Percentiles rank a stretch among this genome's conserved stretches.
Conservation (phyloP, 371 early-diverging fungal species). For the Chytridium lagenaria region DNA sequence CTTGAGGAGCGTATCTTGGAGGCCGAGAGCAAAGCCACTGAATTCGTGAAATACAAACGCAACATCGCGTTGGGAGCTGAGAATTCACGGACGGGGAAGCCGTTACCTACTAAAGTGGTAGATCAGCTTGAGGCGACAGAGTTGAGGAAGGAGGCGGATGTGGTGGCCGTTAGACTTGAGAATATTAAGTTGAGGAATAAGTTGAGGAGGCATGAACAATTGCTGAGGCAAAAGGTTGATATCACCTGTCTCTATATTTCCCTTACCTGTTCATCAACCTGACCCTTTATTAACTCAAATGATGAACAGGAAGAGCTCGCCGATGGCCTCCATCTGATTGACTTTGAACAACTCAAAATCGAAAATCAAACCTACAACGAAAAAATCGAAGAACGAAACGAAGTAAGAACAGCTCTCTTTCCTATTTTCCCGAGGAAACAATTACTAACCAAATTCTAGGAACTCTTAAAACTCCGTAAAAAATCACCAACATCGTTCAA, state of each 20-base stretch:
- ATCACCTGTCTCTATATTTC: neutral
- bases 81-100: conserved; percentile 55
- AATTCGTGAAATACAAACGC: conserved; percentile 53
- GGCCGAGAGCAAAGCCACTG: conserved; percentile 42
- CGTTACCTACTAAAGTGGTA: conserved; percentile 47
- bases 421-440: too few relatives aligned
- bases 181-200: conserved; percentile 61
- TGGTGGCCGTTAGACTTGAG: conserved; percentile 56
- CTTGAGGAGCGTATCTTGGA: conserved; percentile 50
- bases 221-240: conserved; percentile 54
- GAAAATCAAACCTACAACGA: conserved; percentile 65
- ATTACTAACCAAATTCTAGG: conserved; percentile 30
- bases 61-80: conserved; percentile 47
- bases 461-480: conserved; percentile 61
- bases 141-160: conserved; percentile 55
- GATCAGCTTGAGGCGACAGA: conserved; percentile 54
- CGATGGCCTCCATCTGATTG: conserved; percentile 65
- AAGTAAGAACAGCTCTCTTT: conserved; percentile 44
- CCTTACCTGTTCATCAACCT: conserved; percentile 9
- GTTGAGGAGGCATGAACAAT: conserved; percentile 51
- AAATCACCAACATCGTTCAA: conserved; percentile 62
- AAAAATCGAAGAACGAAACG: conserved; percentile 65
- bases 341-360: conserved; percentile 67
- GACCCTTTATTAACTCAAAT: neutral
- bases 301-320: conserved; percentile 60